phyloP scores from a whole-genome alignment of 176 grass and related monocot genomes.

The Alloteropsis semialata region DNA sequence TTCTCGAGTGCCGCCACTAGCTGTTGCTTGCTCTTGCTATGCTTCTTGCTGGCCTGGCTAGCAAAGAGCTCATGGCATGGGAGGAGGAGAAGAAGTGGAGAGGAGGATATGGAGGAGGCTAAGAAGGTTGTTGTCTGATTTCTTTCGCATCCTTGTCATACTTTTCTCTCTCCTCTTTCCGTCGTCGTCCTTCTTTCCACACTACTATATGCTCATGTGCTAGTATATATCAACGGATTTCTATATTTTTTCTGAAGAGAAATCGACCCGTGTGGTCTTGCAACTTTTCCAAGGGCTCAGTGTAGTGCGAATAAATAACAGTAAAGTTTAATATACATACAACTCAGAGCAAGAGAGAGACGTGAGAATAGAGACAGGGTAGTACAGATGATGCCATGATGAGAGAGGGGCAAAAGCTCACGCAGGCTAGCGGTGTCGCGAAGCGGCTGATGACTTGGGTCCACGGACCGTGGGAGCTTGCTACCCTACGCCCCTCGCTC shows the following conservation, averaged over 20 bases:
- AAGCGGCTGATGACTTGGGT: conserved; percentile 44
- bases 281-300: background rate
- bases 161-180: conserved; percentile 43
- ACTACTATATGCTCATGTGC: conserved; percentile 22
- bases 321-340: conserved; percentile 10
- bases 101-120: conserved; percentile 43
- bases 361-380: conserved; percentile 20
- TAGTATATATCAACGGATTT: conserved; percentile 10
- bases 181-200: conserved; percentile 33
- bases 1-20: conserved; percentile 1
- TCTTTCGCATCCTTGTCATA: conserved; percentile 73
- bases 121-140: conserved; percentile 67
- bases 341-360: conserved; percentile 28
- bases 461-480: conserved; percentile 31
- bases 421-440: conserved; percentile 43
- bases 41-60: conserved; percentile 3
- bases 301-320: background rate
- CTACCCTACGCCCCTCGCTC: background rate
- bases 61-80: conserved; percentile 6
- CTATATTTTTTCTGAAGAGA: background rate
- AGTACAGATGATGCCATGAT: conserved; percentile 28
- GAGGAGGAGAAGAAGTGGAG: conserved; percentile 30
- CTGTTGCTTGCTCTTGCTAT: conserved; percentile 24
- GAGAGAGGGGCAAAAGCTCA: conserved; percentile 12
- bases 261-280: background rate